phyloP scores from a whole-genome alignment of 2,329 filamentous ascomycete species.

The Apiospora arundinis region DNA sequence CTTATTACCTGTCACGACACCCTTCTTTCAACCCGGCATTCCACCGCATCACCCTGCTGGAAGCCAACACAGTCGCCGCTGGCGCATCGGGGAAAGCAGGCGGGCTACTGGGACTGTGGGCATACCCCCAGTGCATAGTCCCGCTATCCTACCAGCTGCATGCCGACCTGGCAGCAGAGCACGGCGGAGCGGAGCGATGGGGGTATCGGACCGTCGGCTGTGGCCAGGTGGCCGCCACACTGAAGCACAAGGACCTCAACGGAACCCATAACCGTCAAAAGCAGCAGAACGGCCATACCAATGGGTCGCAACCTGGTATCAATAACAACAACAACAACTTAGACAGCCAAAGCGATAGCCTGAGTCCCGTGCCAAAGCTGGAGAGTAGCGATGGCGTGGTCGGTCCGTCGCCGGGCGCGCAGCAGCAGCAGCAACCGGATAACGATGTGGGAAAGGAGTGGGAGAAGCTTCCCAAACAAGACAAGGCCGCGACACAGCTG shows the following conservation, averaged over 20 bases:
- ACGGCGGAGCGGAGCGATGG: slow-evolving; percentile 80
- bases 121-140: slow-evolving; percentile 84
- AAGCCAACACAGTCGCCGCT: slow-evolving; percentile 85
- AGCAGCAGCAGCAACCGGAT: slow-evolving; percentile 27
- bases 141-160: slow-evolving; percentile 86
- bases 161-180: slow-evolving; percentile 81
- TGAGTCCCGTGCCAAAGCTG: background rate
- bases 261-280: slow-evolving; percentile 36
- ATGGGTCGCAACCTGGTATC: background rate
- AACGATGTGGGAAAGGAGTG: slow-evolving; percentile 52
- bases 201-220: slow-evolving; percentile 84
- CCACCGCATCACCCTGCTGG: slow-evolving; percentile 84
- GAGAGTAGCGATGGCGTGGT: slow-evolving; percentile 20
- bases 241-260: slow-evolving; percentile 41
- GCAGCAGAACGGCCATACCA: slow-evolving; percentile 32
- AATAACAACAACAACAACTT: background rate
- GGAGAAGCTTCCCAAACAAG: slow-evolving; percentile 68
- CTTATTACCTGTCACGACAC: slow-evolving; percentile 90
- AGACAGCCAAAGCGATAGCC: slow-evolving; percentile 23
- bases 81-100: slow-evolving; percentile 95
- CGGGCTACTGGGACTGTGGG: slow-evolving; percentile 88
- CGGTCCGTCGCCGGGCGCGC: slow-evolving; percentile 24
- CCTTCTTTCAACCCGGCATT: slow-evolving; percentile 76
- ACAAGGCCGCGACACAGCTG: slow-evolving; percentile 52
- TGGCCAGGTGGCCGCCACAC: slow-evolving; percentile 58